Conservation (phyloP, 306 rosid genomes). For the Rosa lucieae region DNA sequence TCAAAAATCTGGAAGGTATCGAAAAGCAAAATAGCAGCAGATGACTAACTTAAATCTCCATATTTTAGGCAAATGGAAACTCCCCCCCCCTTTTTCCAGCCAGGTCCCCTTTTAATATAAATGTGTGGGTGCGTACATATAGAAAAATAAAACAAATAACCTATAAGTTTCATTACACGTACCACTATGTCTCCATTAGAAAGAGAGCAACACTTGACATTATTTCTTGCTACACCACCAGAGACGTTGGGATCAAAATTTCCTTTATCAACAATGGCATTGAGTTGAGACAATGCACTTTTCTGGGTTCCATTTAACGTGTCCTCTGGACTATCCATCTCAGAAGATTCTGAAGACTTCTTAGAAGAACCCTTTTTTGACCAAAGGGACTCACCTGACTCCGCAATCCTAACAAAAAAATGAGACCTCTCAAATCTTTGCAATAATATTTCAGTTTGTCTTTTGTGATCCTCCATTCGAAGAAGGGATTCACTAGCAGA, state of each 20-base stretch:
- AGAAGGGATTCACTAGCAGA: conserved; percentile 60
- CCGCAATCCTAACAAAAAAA: conserved; percentile 91
- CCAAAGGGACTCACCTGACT: conserved; percentile 76
- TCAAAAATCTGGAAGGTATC: conserved; percentile 6
- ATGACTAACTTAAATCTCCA: background rate
- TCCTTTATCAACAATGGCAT: conserved; percentile 77
- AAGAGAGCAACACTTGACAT: conserved; percentile 74
- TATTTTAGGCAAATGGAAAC: background rate
- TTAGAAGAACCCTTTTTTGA: conserved; percentile 48
- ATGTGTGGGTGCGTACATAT: background rate
- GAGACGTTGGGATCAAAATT: conserved; percentile 60
- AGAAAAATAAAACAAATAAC: background rate
- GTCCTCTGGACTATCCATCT: conserved; percentile 34
- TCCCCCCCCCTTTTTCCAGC: background rate
- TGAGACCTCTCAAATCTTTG: conserved; percentile 80
- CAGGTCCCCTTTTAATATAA: background rate
- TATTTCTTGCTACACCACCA: conserved; percentile 83
- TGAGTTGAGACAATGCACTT: conserved; percentile 36
- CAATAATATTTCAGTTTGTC: conserved; percentile 60
- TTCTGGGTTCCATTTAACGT: conserved; percentile 35
- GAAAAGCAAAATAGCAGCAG: conserved; percentile 1
- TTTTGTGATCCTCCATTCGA: conserved; percentile 64
- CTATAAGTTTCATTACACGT: conserved; percentile 46
- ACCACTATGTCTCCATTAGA: conserved; percentile 97
- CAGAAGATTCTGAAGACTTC: conserved; percentile 31